A percentile compares a stretch with the other conserved stretches of the same genome.
Evolutionary conservation across 2,329 filamentous ascomycete genomes (phyloP).

Genomic region (Ophiostoma angusticollis): DNA sequence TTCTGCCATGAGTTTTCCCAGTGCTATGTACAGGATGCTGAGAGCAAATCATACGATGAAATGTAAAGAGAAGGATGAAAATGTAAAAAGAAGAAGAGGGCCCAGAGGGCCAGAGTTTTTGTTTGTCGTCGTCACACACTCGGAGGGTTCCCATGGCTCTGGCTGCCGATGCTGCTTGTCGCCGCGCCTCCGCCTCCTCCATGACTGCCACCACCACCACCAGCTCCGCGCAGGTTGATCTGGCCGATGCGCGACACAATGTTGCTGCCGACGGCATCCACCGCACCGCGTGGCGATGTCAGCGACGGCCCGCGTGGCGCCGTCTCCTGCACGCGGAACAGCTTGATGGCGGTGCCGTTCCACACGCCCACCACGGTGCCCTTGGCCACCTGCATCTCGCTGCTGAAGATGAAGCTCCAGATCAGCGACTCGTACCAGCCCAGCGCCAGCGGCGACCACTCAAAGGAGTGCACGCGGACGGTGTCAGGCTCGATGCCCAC

Average conservation of each 20-base stretch:
- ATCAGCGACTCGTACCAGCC: constrained; percentile 94
- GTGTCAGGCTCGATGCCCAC: constrained; percentile 62
- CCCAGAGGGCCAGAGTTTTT: too few species aligned
- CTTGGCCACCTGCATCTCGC: constrained; percentile 76
- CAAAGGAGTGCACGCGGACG: constrained; percentile 72
- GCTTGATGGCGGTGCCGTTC: constrained; percentile 77
- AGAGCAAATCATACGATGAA: too few species aligned
- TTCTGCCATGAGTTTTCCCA: too few species aligned
- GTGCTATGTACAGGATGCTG: too few species aligned
- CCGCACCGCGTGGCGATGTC: constrained; percentile 74
- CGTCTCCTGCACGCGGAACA: constrained; percentile 84
- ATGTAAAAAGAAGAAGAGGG: neutral
- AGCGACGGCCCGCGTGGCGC: constrained; percentile 68
- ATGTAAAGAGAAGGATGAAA: neutral
- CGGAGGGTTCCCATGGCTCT: too few species aligned
- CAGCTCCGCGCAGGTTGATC: constrained; percentile 51
- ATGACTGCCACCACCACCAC: neutral
- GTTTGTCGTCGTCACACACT: too few species aligned
- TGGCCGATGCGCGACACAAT: constrained; percentile 77
- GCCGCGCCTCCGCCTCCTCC: neutral
- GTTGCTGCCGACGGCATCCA: constrained; percentile 85
- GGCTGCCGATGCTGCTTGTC: too few species aligned
- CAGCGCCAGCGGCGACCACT: constrained; percentile 81
- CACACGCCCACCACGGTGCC: constrained; percentile 85
- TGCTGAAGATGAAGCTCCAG: constrained; percentile 85